Base-by-base conservation (phyloP, 108 stramenopile genomes). In the Cyclostephanos tholiformis region DNA sequence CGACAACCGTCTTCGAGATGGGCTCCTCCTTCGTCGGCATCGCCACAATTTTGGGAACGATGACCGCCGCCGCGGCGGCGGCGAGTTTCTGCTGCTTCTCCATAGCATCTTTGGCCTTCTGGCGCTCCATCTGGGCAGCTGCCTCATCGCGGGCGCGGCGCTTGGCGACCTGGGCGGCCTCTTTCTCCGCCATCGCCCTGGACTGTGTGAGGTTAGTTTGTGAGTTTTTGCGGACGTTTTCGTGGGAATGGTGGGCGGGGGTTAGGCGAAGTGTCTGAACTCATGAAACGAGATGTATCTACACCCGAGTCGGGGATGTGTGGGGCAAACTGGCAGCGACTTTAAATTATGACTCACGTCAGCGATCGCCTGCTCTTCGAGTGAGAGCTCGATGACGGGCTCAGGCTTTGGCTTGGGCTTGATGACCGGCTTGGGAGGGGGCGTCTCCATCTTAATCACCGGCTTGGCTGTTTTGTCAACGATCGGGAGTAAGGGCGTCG, bases 331-430 rank as follows among this genome's bases (percentile, higher is more conserved):
- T 9, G 46, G 26, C 46, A 2, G 35, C 55, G 36, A 27, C 10
- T 30, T 19, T 39, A 41, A n/a, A 36, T 4, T 32, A 61, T 29
- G n/a, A 74, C 77, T 75, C 71, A 84, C 85, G 29, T 75, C 74
- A 35, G 79, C 86, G 48, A 90, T 90, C 48, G 88, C 89, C 29
- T 80, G 85, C 27, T 88, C 88, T 67, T 90, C 92, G 26, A 76
- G 69, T 8, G 80, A 88, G 26, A 78, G 87, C 71, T 71, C 80
- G 64, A 82, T 64, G 8, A 65, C 73, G 52, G 82, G 86, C 61
- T 87, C 65, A 25, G 72, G 72, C 48, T 80, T 65, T 17, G 71
- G 74, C 38, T 80, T 65, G 20, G 71, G 74, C 35, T 50, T 62
- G 2, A 74, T 67, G 14, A 76, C 66, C 43, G 49, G 71, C 23